phyloP scores from a whole-genome alignment of 2,329 filamentous ascomycete species.

The Karstenula rhodostoma region DNA sequence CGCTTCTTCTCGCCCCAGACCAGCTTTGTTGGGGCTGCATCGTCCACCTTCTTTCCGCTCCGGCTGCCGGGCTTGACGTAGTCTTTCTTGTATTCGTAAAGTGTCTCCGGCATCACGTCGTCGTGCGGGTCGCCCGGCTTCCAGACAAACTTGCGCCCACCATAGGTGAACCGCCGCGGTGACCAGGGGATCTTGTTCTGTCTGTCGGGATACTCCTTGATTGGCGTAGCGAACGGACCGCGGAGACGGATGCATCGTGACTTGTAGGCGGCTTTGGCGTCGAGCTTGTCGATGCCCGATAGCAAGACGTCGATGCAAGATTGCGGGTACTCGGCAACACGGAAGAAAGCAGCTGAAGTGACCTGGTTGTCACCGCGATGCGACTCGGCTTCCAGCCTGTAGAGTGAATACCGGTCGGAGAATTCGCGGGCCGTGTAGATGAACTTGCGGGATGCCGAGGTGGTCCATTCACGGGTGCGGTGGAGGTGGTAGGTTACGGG shows the following conservation, averaged over 20 bases:
- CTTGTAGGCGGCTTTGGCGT: constrained; percentile 45
- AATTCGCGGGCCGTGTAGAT: constrained; percentile 48
- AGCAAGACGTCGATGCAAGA: constrained; percentile 45
- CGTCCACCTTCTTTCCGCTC: constrained; percentile 46
- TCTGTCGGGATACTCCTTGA: constrained; percentile 48
- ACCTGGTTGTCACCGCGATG: constrained; percentile 45
- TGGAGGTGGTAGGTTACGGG: constrained; percentile 47
- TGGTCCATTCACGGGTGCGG: constrained; percentile 49
- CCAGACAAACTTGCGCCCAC: constrained; percentile 53
- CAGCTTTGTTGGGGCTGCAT: constrained; percentile 38
- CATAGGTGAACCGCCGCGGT: constrained; percentile 48
- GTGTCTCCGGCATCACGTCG: constrained; percentile 52
- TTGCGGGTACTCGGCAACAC: constrained; percentile 44
- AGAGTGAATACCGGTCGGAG: constrained; percentile 47
- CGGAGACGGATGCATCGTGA: constrained; percentile 45
- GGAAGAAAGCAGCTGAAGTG: constrained; percentile 46
- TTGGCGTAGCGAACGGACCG: constrained; percentile 43
- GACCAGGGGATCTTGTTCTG: constrained; percentile 50
- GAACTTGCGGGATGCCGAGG: constrained; percentile 44
- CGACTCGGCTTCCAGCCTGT: constrained; percentile 43
- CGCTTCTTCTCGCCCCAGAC: constrained; percentile 49
- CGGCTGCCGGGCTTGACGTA: constrained; percentile 47
- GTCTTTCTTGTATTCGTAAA: constrained; percentile 46
- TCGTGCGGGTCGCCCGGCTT: constrained; percentile 56
- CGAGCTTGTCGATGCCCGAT: constrained; percentile 46